phyloP scores from a whole-genome alignment of 2,329 filamentous ascomycete species.

The Amauroascus verrucosus region DNA sequence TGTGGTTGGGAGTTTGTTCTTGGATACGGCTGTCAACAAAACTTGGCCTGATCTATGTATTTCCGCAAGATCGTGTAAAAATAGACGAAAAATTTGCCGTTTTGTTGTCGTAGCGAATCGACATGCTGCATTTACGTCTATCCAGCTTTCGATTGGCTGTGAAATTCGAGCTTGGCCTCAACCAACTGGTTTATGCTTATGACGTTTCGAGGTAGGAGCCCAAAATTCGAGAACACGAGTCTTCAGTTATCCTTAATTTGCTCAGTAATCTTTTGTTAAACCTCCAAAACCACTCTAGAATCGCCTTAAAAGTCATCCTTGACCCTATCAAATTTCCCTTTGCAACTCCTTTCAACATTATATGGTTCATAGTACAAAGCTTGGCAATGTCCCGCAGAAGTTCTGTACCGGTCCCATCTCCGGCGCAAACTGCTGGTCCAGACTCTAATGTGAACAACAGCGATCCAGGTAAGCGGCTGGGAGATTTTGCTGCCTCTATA shows the following conservation, averaged over 20 bases:
- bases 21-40: slow-evolving; percentile 5
- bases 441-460: slow-evolving; percentile 6
- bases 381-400: slow-evolving; percentile 16
- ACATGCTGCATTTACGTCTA: neutral
- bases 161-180: slow-evolving; percentile 1
- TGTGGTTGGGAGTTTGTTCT: slow-evolving; percentile 10
- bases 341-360: neutral
- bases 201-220: slow-evolving; percentile 1
- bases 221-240: neutral
- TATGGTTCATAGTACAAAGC: neutral
- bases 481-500: neutral
- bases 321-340: no score
- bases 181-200: neutral
- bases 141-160: neutral
- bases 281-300: no score
- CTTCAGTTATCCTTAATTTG: neutral
- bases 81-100: slow-evolving; percentile 9
- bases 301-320: no score
- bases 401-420: slow-evolving; percentile 8
- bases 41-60: slow-evolving; percentile 1
- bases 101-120: neutral
- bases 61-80: slow-evolving; percentile 5
- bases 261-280: no score
- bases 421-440: slow-evolving; percentile 2
- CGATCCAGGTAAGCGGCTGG: neutral